A percentile compares a stretch with the other conserved stretches of the same genome.
phyloP scores from a whole-genome alignment of 306 rosid genomes.

The Prosopis cineraria region DNA sequence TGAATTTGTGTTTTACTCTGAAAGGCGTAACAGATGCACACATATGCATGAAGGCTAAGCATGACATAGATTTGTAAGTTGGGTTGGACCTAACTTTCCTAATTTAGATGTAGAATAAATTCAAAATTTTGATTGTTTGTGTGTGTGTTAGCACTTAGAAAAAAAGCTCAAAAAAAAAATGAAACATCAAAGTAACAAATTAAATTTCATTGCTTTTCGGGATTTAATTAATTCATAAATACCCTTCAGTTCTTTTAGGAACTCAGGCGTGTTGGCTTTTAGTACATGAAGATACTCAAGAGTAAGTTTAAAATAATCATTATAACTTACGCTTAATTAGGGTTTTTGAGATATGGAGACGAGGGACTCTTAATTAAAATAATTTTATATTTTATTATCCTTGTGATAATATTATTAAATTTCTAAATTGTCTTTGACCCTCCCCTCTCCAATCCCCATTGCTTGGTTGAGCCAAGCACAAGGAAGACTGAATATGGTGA shows the following conservation, averaged over 20 bases:
- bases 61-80: neutral
- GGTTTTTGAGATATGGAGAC: too few species aligned
- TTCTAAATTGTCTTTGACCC: too few species aligned
- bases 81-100: neutral
- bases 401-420: too few species aligned
- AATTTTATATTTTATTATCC: too few species aligned
- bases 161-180: neutral
- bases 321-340: too few species aligned
- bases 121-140: too few species aligned
- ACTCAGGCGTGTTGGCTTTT: too few species aligned
- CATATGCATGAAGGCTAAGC: neutral
- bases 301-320: neutral
- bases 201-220: neutral
- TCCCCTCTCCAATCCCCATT: too few species aligned
- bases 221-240: neutral
- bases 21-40: neutral
- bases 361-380: too few species aligned
- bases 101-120: neutral
- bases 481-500: neutral
- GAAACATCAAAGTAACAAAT: neutral
- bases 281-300: neutral
- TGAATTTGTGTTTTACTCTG: neutral
- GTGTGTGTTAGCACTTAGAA: too few species aligned
- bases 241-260: too few species aligned
- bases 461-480: too few species aligned